Evolutionary conservation across 2,329 filamentous ascomycete genomes (phyloP).

Genomic region (Trichoderma oligosporum): DNA sequence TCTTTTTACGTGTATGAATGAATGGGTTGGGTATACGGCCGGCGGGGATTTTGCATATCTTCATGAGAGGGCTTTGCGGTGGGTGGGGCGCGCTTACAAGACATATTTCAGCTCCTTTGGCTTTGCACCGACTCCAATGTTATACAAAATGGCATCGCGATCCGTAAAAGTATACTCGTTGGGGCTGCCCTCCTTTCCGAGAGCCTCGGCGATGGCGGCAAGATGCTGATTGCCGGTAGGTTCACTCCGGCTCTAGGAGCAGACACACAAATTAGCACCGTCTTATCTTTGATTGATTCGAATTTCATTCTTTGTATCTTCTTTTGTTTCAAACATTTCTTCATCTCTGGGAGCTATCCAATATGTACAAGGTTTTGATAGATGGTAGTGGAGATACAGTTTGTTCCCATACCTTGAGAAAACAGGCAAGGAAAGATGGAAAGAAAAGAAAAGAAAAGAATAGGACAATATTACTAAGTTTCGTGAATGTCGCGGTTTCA

Average conservation of each 20-base stretch:
- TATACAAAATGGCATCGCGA: slow-evolving; percentile 89
- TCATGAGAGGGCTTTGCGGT: too few relatives aligned
- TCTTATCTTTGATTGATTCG: not conserved
- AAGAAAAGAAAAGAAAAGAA: not conserved
- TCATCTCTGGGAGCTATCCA: slow-evolving; percentile 14
- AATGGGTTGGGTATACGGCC: too few relatives aligned
- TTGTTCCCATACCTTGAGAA: slow-evolving; percentile 1
- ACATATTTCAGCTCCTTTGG: slow-evolving; percentile 81
- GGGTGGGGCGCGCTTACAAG: too few relatives aligned
- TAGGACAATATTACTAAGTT: not conserved
- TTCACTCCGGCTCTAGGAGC: slow-evolving; percentile 22
- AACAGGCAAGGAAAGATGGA: not conserved
- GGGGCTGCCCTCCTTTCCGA: slow-evolving; percentile 64
- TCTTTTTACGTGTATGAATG: too few relatives aligned
- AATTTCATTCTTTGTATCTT: not conserved
- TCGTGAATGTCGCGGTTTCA: not conserved
- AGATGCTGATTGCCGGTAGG: slow-evolving; percentile 60
- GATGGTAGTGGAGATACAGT: slow-evolving; percentile 7
- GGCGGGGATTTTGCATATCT: too few relatives aligned
- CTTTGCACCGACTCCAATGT: slow-evolving; percentile 89
- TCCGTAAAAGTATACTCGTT: slow-evolving; percentile 82
- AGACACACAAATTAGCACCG: slow-evolving; percentile 25
- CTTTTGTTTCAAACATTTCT: slow-evolving; percentile 12
- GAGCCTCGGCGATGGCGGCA: slow-evolving; percentile 69
- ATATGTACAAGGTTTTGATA: slow-evolving; percentile 19